Evolutionary conservation across 192 early-diverging fungal genomes (phyloP).

Genomic region (Coemansia sp.): DNA sequence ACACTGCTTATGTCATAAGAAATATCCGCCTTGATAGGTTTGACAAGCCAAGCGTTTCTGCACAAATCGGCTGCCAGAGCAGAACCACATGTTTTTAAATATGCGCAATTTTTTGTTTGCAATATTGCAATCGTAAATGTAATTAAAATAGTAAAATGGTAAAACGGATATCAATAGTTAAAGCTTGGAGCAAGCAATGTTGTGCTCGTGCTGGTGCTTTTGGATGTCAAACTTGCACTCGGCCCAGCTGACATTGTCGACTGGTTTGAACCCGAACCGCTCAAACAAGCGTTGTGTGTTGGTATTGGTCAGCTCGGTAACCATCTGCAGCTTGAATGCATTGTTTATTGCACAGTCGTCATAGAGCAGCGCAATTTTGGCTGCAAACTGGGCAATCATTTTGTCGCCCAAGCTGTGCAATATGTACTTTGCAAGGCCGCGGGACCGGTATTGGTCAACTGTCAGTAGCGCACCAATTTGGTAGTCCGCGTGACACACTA

Average conservation of each 20-base stretch:
- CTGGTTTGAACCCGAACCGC: neutral
- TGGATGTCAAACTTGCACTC: conserved; percentile 1
- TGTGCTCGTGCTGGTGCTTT: neutral
- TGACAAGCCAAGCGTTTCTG: too few species aligned
- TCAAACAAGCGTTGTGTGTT: conserved; percentile 4
- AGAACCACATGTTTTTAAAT: too few species aligned
- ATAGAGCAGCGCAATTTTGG: conserved; percentile 1
- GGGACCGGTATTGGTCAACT: neutral
- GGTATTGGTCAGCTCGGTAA: neutral
- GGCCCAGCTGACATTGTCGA: conserved; percentile 8
- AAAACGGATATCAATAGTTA: neutral
- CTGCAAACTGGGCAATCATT: neutral
- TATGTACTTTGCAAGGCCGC: conserved; percentile 5
- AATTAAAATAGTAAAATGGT: neutral
- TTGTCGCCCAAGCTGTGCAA: neutral
- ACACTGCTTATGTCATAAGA: too few species aligned
- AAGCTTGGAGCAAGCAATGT: neutral
- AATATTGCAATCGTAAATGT: too few species aligned
- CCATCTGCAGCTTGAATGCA: conserved; percentile 1
- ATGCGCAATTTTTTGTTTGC: too few species aligned
- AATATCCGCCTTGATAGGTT: too few species aligned
- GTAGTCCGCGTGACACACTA: conserved; percentile 1
- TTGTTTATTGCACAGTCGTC: neutral
- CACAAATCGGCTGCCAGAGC: too few species aligned
- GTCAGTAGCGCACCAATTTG: conserved; percentile 1